Evolutionary conservation across 192 early-diverging fungal genomes (phyloP).

Genomic region (Coemansia sp.): DNA sequence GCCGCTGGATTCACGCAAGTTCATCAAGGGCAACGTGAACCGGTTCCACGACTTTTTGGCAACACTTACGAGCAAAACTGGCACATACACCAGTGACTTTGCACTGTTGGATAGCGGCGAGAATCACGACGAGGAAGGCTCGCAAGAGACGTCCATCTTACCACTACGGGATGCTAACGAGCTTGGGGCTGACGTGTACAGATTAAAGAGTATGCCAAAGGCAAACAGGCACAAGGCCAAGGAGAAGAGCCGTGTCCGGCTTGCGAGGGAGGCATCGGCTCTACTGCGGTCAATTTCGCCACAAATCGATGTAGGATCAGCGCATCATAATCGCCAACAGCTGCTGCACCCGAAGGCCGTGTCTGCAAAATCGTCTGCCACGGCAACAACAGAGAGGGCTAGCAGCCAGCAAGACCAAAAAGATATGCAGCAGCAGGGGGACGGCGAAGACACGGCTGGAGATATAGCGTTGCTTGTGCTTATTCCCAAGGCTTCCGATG

Average conservation of each 20-base stretch:
- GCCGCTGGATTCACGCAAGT: conserved; percentile 38
- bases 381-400: neutral
- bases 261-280: neutral
- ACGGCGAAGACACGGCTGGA: neutral
- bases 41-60: conserved; percentile 32
- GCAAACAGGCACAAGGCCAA: neutral
- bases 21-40: conserved; percentile 31
- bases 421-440: neutral
- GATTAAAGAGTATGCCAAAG: conserved; percentile 6
- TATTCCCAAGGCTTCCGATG: neutral
- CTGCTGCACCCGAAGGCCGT: neutral
- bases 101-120: neutral
- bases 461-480: neutral
- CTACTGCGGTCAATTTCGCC: neutral
- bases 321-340: neutral
- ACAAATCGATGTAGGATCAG: neutral
- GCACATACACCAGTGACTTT: neutral
- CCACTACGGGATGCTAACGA: neutral
- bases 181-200: neutral
- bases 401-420: neutral
- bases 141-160: neutral
- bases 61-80: conserved; percentile 25
- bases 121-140: neutral
- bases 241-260: neutral
- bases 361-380: neutral